Evolutionary conservation across 441 rosid species (phyloP).

Genomic region (Biscutella laevigata): DNA sequence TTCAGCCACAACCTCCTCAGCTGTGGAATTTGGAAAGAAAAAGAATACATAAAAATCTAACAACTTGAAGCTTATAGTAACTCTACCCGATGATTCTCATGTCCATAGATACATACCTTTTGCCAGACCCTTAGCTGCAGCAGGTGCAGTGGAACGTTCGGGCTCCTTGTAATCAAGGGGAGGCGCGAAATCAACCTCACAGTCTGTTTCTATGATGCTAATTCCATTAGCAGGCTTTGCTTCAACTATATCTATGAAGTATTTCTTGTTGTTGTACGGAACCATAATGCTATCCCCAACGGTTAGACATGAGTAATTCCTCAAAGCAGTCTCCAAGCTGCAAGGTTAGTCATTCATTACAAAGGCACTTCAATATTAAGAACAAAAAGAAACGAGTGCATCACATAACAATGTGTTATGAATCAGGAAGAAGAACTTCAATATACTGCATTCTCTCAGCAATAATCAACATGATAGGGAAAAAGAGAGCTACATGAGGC

Average conservation of each 20-base stretch:
- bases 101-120: constrained; percentile 40
- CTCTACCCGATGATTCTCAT: background rate
- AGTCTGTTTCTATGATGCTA: constrained; percentile 95
- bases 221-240: constrained; percentile 85
- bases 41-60: background rate
- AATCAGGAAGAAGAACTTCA: background rate
- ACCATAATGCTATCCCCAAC: constrained; percentile 96
- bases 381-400: background rate
- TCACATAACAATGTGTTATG: background rate
- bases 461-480: background rate
- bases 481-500: background rate
- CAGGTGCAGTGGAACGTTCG: constrained; percentile 45
- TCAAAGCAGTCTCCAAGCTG: constrained; percentile 86
- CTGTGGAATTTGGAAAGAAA: constrained; percentile 28
- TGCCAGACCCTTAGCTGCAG: constrained; percentile 37
- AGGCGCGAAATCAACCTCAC: constrained; percentile 97
- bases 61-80: background rate
- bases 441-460: background rate
- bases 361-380: background rate
- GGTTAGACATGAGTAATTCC: constrained; percentile 96
- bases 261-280: constrained; percentile 85
- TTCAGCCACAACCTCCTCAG: constrained; percentile 46
- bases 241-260: constrained; percentile 84
- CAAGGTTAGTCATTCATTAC: constrained; percentile 11
- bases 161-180: constrained; percentile 96